phyloP scores from a whole-genome alignment of 257 asterid species.

The Jacaranda copaia region DNA sequence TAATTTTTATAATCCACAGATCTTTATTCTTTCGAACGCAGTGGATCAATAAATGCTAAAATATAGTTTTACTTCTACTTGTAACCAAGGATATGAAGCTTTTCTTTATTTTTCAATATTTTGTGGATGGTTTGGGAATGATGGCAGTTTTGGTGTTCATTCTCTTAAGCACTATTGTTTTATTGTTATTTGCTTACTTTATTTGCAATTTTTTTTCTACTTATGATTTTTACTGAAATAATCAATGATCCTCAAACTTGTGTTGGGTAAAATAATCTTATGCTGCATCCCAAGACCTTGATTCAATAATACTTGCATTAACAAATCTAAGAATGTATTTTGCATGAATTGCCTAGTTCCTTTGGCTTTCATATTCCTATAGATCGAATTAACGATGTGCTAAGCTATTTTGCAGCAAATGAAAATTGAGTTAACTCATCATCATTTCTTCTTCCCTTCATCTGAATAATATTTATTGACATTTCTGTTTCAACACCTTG shows the following conservation, averaged over 20 bases:
- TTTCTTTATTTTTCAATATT: background rate
- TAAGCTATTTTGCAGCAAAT: background rate
- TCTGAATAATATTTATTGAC: background rate
- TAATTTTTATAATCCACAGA: background rate
- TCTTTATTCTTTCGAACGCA: background rate
- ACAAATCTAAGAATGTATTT: background rate
- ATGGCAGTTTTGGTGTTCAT: constrained; percentile 13
- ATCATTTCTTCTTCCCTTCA: background rate
- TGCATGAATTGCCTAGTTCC: background rate
- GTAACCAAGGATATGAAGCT: background rate
- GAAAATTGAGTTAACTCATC: background rate
- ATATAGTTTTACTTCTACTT: background rate
- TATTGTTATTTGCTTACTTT: background rate
- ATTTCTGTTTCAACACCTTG: background rate
- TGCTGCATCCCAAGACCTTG: background rate
- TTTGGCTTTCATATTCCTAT: background rate
- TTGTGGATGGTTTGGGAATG: background rate
- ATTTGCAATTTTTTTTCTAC: constrained; percentile 1
- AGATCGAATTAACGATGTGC: background rate
- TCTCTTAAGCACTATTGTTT: background rate
- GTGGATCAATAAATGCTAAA: background rate
- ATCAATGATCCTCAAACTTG: background rate
- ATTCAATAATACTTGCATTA: background rate
- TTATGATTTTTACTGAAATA: background rate
- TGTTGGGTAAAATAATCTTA: background rate